Base-by-base conservation (phyloP, 2,329 filamentous ascomycete genomes). In the Talaromyces sp. region DNA sequence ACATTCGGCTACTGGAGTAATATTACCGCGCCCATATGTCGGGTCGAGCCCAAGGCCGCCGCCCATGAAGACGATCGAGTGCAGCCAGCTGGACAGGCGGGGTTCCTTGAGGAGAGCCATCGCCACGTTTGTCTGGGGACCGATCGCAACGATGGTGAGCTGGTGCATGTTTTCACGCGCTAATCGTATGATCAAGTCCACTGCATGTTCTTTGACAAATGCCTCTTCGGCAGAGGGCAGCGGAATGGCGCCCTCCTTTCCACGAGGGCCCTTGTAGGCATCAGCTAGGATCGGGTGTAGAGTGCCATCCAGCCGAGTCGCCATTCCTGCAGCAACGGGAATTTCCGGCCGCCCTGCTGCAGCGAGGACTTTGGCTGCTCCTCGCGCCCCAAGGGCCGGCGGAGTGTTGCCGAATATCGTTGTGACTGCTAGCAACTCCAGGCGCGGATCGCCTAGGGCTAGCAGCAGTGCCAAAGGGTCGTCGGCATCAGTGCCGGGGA, bases 401-500 rank as follows among this genome's bases (percentile, higher is more conserved):
- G 23, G 51, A 53, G 51, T 53, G 51, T 53, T 53, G 27, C 51
- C 51, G 51, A 53, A 31, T 31, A 53, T 31, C 1, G 51, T 53
- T 53, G 51, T 53, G 51, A 53, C 51, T 53, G 51, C 51, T n/a
- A 53, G n/a, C 27, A 53, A 31, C 18, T 31, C 51, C 7, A 53
- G 27, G 27, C 51, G 51, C 51, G 51, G 18, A 27, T 53, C 51
- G 27, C 51, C 51, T 31, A 53, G 27, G 27, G 51, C 51, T 53
- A 53, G 9, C 51, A 53, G 51, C 27, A 53, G 31, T 27, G 27
- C 51, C 51, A 53, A 28, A 53, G 51, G 51, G 51, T 53, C 51
- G 23, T 53, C 51, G 31, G 51, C 51, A 53, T 53, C 51, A 53
- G 51, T 53, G 51, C 51, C 51, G 51, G 51, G 51, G 51, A 53